Evolutionary conservation across 2,329 filamentous ascomycete genomes (phyloP), one percentile per base, ranked within the genome.

Genomic region (Botrytis cinerea): DNA sequence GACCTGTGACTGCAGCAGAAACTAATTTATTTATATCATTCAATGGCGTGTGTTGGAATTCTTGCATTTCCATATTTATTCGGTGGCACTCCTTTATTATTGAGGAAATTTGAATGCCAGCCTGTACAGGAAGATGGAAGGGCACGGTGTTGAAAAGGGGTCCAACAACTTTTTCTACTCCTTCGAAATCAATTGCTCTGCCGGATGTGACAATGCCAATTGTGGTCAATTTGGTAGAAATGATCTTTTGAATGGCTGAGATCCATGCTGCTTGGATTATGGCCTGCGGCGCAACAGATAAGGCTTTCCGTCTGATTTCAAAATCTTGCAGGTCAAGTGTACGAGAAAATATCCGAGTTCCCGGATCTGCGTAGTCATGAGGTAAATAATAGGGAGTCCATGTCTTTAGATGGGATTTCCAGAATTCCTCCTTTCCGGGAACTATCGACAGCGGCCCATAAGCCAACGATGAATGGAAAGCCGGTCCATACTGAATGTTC

Each of bases 71-170:
- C 1, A 89, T 87, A 79, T 93, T 93, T 80, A 92, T 94, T 0
- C 88, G 83, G 78, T 97, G 93, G 75, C 92, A 93, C 69, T 84
- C 83, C 25, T 83, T 84, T 35, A 94, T 84, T 1, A 94, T 81
- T 0, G 87, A 85, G 0, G 83, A 80, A 89, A 92, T 94, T 0
- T 85, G 89, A 7, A 86, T 83, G 0, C 81, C 79, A 0, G 81
- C 75, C 10, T 82, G 75, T 22, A 87, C 76, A 9, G 83, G 79
- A 48, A 90, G 82, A 72, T 88, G 86, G 80, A 92, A 94, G 0
- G 95, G 94, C 1, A 98, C 84, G 0, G 94, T 97, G 80, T 98
- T 98, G 86, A 98, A 97, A 32, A 98, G 83, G 0, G 95, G 95
- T 0, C 95, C 95, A 60, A 96, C 87, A 0, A 93, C 88, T 35